A percentile compares a stretch with the other conserved stretches of the same genome.
Evolutionary conservation across 192 early-diverging fungal species (phyloP).

Genomic region (Mortierella hygrophila): DNA sequence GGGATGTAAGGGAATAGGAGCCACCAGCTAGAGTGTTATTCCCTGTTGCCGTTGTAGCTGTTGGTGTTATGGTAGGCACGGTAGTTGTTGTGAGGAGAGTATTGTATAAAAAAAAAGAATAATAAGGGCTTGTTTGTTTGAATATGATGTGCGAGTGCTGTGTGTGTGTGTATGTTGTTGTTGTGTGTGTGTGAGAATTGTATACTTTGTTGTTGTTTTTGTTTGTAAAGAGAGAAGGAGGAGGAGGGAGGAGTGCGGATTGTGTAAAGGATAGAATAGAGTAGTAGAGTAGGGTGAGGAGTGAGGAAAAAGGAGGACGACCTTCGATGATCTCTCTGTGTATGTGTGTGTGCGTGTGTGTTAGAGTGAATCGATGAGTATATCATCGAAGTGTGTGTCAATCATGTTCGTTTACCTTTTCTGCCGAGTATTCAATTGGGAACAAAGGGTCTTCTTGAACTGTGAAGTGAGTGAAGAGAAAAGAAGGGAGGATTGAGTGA

Average conservation of each 20-base stretch:
- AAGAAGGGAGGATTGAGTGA: slow-evolving; percentile 8
- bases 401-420: slow-evolving; percentile 9
- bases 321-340: background rate
- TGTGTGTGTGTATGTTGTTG: background rate
- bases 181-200: background rate
- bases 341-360: slow-evolving; percentile 6
- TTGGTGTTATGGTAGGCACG: background rate
- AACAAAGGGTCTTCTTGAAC: background rate
- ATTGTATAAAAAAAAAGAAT: background rate
- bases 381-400: slow-evolving; percentile 1
- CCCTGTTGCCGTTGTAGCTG: background rate
- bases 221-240: slow-evolving; percentile 6
- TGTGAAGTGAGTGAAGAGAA: slow-evolving; percentile 14
- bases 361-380: slow-evolving; percentile 15
- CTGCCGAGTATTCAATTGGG: slow-evolving; percentile 15
- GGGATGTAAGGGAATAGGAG: background rate
- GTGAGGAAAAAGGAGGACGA: background rate
- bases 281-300: background rate
- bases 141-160: background rate
- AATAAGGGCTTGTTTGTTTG: background rate
- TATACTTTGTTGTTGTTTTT: background rate
- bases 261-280: background rate
- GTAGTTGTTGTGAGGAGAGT: background rate
- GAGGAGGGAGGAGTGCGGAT: background rate
- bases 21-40: background rate